Base-by-base conservation (phyloP, 208 protist genomes). In the Crithidia mellificae region DNA sequence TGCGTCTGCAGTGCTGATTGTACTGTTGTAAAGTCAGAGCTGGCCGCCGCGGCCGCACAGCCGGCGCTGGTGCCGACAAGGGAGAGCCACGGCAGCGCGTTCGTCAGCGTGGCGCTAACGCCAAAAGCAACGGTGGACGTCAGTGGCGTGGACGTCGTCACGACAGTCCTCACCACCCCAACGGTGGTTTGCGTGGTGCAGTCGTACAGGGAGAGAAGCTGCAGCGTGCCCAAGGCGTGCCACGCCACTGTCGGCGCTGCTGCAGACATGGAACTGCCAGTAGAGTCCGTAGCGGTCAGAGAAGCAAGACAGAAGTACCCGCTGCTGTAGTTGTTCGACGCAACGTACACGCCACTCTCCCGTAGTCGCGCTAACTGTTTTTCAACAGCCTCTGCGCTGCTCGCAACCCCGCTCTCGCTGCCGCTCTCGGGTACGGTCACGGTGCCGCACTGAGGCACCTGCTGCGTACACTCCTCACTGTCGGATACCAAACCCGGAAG, bases 271-370 rank as follows among this genome's bases (percentile, higher is more conserved):
- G 34, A 30, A 22, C 2, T 22, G 53, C 11, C 3, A 12, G 5
- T 24, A 20, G 39, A 30, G 8, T 22, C 39, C 32, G 39, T 2
- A 3, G 15, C 36, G 7, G 56, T 17, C 5, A 63, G 9, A 3
- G n/a, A 2, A 2, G 57, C 57, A 17, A 76, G 55, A 50, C 75
- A 80, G 68, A 68, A 80, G 64, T 68, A 72, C 6, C 49, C 75
- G 2, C 5, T n/a, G 8, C 29, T 41, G 36, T 41, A 8, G 19
- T 52, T 39, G 44, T 52, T 25, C 7, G 43, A 17, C 0, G 25
- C 15, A 8, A 12, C 43, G 19, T 63, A 63, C 7, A 3, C 52
- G 4, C 57, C 57, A 8, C 15, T 9, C 5, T 2, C 19, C 5
- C 43, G 57, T 19, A 58, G 34, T 9, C 11, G 8, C 24, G 5